Base-by-base conservation (phyloP, 805 yeast species). In the Myxozyma mucilagina region DNA sequence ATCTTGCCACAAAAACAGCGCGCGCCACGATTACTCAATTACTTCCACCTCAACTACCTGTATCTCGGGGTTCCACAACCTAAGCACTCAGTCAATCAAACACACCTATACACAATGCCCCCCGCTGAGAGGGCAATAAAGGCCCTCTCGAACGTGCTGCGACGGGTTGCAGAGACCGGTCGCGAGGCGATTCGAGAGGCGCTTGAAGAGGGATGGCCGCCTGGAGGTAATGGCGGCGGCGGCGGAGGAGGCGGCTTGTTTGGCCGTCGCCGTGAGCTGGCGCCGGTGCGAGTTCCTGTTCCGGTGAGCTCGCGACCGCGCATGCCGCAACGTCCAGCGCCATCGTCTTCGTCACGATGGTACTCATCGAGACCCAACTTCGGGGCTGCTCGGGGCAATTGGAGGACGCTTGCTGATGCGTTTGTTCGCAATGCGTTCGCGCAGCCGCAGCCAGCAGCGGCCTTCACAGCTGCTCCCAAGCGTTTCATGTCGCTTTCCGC, bases 131-230 rank as follows among this genome's bases (percentile, higher is more conserved):
- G 51, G 61, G 64, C 55, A 16, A 47, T 47, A 47, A 60, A 56
- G 57, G 56, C 63, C 34, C 35, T 63, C 9, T 56, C 64, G 41
- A 49, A 55, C 29, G 50, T 43, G 49, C 60, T 56, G 51, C 60
- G 60, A 18, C 59, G 60, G 16, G 66, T 57, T n/a, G 47, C 56
- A 8, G 56, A 60, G 42, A 29, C 64, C 2, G 56, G 60, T 14
- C 59, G 62, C 20, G 52, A 48, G 42, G 54, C 54, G 35, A 54
- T 63, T 42, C 59, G 66, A 16, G 66, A 63, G 29, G 62, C 63
- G 24, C 47, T 61, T 39, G 65, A 61, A 47, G 65, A 61, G 35
- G 58, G 47, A 36, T 53, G 52, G 48, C 56, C 56, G 18, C 56
- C 59, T 11, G 57, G 43, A 29, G 14, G 31, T 14, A 48, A 47